Evolutionary conservation across 78 protist genomes (phyloP), one percentile per base, ranked within the genome.

Genomic region (Bodo saltans): DNA sequence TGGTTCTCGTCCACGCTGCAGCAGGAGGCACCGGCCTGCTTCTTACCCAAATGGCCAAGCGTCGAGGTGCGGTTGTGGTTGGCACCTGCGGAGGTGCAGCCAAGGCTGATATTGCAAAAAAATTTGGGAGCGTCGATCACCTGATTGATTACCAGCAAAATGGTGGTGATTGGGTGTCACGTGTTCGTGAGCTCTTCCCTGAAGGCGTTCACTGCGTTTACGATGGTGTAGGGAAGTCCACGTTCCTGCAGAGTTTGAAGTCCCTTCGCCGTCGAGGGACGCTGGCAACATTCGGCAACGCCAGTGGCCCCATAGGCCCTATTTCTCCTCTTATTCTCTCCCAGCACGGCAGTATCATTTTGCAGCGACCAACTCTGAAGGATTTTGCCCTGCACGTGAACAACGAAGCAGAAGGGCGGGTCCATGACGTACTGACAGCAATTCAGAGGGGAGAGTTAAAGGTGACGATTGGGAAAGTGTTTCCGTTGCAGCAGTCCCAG

Each of bases 1-100:
- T 82, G 23, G 88, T 85, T 42, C 70, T 92, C 28, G 87, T 92
- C 47, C 92, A 90, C 67, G 95, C 95, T 0, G 95, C 91, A 40
- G 95, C 95, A 0, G 95, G 95, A 23, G 95, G 95, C 81, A 38
- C 86, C 0, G 95, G 95, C 12, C 87, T 71, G 35, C 79, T 81
- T 1, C 42, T 90, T 1, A 70, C 70, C 8, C 95, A 92, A 72
- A 82, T 90, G 85, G 89, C 90, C 70, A 90, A 88, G 87, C 53
- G 68, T 25, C 33, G 27, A 2, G 79, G 81, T 1, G 95, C 92
- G 39, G 53, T n/a, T 23, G 95, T 92, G 21, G 86, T 90, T 70
- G 90, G 90, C 21, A 92, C 95, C 4, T 88, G 85, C 3, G 90
- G 92, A 0, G 76, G 88, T 0, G 70, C 32, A 27, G 92, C 53